These are phyloP conservation scores for Nitzschia sp. DNA, from an alignment of 108 stramenopile genomes.

Conservation along the genomic window DNA sequence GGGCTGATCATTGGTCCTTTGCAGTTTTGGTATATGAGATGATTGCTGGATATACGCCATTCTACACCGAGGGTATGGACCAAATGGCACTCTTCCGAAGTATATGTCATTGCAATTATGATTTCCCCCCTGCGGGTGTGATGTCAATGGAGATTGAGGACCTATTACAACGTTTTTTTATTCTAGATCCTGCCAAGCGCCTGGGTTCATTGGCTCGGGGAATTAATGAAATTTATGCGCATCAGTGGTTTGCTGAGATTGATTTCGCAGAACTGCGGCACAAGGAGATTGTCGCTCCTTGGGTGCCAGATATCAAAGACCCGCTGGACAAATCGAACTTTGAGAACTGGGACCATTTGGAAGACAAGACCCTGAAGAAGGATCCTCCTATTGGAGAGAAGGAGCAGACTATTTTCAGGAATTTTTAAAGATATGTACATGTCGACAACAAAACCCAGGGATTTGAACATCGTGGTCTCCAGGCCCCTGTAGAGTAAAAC, in stretches of 20 bases:
- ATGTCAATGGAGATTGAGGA: slow-evolving; percentile 43
- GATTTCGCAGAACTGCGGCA: slow-evolving; percentile 62
- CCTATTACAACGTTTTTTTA: slow-evolving; percentile 54
- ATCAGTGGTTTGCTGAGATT: slow-evolving; percentile 74
- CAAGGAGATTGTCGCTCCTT: slow-evolving; percentile 81
- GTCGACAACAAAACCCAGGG: too few species aligned
- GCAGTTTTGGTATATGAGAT: slow-evolving; percentile 93
- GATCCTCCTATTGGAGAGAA: slow-evolving; percentile 25
- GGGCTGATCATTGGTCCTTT: slow-evolving; percentile 92
- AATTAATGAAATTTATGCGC: slow-evolving; percentile 61
- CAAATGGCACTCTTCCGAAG: slow-evolving; percentile 80
- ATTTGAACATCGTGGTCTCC: too few species aligned
- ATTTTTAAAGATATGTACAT: slow-evolving; percentile 5
- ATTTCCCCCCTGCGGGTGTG: slow-evolving; percentile 42
- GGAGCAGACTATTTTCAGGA: slow-evolving; percentile 39
- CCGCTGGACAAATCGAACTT: slow-evolving; percentile 66
- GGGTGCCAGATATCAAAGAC: slow-evolving; percentile 79
- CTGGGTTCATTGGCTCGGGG: slow-evolving; percentile 65
- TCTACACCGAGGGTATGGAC: slow-evolving; percentile 75
- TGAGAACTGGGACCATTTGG: slow-evolving; percentile 50
- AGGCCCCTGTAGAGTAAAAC: too few species aligned
- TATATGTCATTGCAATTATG: slow-evolving; percentile 71
- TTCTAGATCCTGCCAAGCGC: slow-evolving; percentile 52
- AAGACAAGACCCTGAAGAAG: slow-evolving; percentile 42
- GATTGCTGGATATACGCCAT: slow-evolving; percentile 73